Evolutionary conservation across 768 basidiomycete genomes (phyloP), one percentile per base, ranked within the genome.

Genomic region (Suillus subaureus): DNA sequence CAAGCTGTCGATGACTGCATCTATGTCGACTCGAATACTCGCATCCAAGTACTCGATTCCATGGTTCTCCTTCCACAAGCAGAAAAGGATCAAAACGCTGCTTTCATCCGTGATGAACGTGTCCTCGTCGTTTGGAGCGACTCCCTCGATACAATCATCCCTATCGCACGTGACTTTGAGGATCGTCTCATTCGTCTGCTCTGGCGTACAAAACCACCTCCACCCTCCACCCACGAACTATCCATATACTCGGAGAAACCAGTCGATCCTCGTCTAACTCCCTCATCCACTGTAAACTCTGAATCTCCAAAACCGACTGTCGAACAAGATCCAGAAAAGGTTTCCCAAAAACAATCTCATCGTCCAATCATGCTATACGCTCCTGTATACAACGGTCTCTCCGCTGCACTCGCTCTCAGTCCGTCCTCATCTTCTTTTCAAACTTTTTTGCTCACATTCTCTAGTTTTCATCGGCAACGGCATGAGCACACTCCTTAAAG

Each of bases 121-220:
- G 90, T 92, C 21, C 83, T 96, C 63, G 85, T 95, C 67, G 87
- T 95, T 68, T 96, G 93, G 93, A 88, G 90, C 23, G 91, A 94
- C 73, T 84, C 86, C 0, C 82, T 94, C 54, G 91, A 94, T 72
- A 83, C 82, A 69, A 91, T 96, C 74, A 87, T 96, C 64, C 74
- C 74, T 26, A 72, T 69, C 31, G 76, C 76, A 21, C 76, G 82
- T 66, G 84, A 86, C 68, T 83, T 87, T 62, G 87, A 88, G 68
- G 82, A 85, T 66, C 79, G 84, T 61, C 83, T 88, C 74, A 85
- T 88, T 69, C 80, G 80, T 61, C 84, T 83, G 61, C 75, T 88
- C 11, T 88, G 87, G 87, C 77, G 81, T 52, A 81, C 62, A 67
- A 80, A 67, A 66, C 77, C 68, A 49, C 74, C 69, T 28, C 68